phyloP scores from a whole-genome alignment of 2,329 filamentous ascomycete species.

The Diplodia sapinea region DNA sequence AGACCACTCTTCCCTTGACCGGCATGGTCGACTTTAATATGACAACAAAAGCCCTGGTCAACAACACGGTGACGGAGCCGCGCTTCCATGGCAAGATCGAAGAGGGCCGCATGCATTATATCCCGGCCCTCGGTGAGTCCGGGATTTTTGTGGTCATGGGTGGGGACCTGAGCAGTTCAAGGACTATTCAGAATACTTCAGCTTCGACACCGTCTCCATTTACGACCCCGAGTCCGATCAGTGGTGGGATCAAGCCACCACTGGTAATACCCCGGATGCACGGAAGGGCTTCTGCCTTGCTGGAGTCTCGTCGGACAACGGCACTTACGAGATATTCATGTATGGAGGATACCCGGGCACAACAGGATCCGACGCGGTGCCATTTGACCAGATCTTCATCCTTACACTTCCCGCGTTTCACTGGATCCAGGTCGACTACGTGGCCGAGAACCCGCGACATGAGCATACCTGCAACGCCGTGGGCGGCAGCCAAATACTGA shows the following conservation, averaged over 20 bases:
- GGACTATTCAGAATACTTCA: not conserved
- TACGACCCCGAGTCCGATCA: conserved; percentile 1
- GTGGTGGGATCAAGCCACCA: conserved; percentile 11
- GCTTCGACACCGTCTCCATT: conserved; percentile 5
- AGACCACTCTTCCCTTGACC: not conserved
- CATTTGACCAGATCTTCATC: conserved; percentile 31
- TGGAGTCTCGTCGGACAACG: not conserved
- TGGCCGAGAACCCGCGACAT: conserved; percentile 4
- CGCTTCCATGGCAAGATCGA: conserved; percentile 4
- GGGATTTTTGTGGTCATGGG: conserved; percentile 10
- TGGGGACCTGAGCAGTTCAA: not conserved
- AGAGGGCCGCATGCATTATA: conserved; percentile 7
- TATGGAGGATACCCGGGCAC: conserved; percentile 27
- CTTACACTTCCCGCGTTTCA: conserved; percentile 31
- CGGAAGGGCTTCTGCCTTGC: conserved; percentile 7
- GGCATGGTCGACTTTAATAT: conserved; percentile 7
- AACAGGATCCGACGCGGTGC: not conserved
- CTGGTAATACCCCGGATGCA: not conserved
- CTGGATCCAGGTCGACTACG: conserved; percentile 30
- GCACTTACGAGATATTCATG: conserved; percentile 15
- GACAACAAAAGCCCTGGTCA: conserved; percentile 4
- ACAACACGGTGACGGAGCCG: not conserved
- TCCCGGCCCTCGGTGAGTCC: not conserved
- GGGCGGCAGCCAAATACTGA: conserved; percentile 31
- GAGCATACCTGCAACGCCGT: conserved; percentile 30